A percentile compares a stretch with the other conserved stretches of the same genome.
Evolutionary conservation across 805 yeast species (phyloP).

Genomic region (Geotrichum ghanense): DNA sequence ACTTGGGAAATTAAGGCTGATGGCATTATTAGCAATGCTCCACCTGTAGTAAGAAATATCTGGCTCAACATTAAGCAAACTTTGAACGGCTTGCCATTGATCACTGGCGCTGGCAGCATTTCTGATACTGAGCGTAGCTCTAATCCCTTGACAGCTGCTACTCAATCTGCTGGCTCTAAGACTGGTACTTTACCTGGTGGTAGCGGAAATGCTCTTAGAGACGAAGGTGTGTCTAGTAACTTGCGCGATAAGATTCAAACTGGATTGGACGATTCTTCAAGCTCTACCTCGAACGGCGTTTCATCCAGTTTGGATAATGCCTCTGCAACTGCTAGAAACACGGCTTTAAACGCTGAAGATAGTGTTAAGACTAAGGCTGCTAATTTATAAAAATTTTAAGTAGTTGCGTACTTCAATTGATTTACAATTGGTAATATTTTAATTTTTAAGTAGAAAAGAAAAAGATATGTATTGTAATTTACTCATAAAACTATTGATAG

Average conservation of each 20-base stretch:
- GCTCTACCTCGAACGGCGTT: not conserved
- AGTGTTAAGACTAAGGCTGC: not conserved
- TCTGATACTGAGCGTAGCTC: not conserved
- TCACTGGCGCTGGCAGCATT: not conserved
- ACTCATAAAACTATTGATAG: too few species aligned
- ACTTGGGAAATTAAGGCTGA: slow-evolving; percentile 56
- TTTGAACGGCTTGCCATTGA: not conserved
- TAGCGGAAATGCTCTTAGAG: not conserved
- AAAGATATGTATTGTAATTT: too few species aligned
- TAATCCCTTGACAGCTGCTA: not conserved
- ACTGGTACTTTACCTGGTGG: not conserved
- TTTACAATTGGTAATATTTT: too few species aligned
- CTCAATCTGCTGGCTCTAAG: not conserved
- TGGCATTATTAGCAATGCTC: slow-evolving; percentile 34
- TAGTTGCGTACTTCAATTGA: too few species aligned
- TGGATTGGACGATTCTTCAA: not conserved
- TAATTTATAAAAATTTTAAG: not conserved
- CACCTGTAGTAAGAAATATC: not conserved
- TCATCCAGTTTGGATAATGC: not conserved
- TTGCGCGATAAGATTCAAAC: not conserved
- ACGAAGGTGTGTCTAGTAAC: not conserved
- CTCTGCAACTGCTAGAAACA: not conserved
- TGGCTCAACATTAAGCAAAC: not conserved
- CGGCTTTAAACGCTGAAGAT: not conserved
- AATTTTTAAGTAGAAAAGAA: too few species aligned